phyloP scores from a whole-genome alignment of 2,329 filamentous ascomycete genomes.

The Drechslerella coelobrocha region DNA sequence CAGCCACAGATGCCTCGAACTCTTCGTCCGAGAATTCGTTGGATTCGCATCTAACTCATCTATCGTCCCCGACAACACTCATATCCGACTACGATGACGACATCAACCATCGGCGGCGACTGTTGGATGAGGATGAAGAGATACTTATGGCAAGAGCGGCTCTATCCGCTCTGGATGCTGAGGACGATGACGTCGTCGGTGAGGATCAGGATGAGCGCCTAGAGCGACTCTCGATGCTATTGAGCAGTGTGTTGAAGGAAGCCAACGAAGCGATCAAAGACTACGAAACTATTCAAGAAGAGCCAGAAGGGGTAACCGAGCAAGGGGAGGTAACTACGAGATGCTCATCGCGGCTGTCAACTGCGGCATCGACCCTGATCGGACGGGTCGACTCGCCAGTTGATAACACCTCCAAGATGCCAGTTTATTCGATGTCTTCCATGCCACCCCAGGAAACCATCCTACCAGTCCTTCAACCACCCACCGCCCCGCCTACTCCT shows the following conservation, averaged over 20 bases:
- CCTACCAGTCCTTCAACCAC: constrained; percentile 37
- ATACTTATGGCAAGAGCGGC: constrained; percentile 22
- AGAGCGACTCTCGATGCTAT: constrained; percentile 39
- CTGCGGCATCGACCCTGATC: constrained; percentile 18
- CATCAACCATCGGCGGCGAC: constrained; percentile 28
- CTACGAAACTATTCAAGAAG: constrained; percentile 41
- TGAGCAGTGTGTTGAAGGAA: constrained; percentile 41
- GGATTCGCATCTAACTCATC: constrained; percentile 38
- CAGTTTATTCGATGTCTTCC: constrained; percentile 19
- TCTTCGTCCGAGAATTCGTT: constrained; percentile 45
- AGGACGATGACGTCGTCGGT: constrained; percentile 24
- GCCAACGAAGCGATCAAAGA: constrained; percentile 50
- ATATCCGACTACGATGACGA: constrained; percentile 49
- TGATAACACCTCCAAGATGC: constrained; percentile 14
- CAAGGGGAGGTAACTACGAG: constrained; percentile 36
- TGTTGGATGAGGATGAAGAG: constrained; percentile 46
- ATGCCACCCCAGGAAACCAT: constrained; percentile 34
- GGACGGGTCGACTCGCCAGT: constrained; percentile 8
- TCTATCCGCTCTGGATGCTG: constrained; percentile 10
- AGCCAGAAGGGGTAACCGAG: constrained; percentile 35
- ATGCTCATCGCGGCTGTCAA: constrained; percentile 41
- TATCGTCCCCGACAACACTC: constrained; percentile 45
- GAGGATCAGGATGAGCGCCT: constrained; percentile 43
- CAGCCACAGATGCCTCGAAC: constrained; percentile 45
- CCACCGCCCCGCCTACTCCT: constrained; percentile 45